Percentiles rank a stretch among this genome's conserved stretches.
Conservation (phyloP, 2,329 filamentous ascomycete species). For the Verticillium nonalfalfae region DNA sequence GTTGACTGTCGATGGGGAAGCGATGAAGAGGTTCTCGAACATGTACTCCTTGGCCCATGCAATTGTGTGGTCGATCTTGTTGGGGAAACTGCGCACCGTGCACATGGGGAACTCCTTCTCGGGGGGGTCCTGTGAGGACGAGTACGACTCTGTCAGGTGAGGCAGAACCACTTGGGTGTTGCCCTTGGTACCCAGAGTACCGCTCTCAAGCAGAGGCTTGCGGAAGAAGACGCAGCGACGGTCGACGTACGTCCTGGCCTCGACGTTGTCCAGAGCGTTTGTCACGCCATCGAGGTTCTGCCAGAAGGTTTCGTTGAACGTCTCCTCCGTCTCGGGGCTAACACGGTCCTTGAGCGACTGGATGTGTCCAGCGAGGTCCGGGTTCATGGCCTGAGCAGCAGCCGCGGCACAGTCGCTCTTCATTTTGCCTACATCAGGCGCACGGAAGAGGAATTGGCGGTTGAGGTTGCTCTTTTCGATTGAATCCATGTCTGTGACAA, state of each 20-base stretch:
- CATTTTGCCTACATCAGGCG: constrained; percentile 88
- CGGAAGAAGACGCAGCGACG: constrained; percentile 96
- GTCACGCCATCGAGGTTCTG: constrained; percentile 80
- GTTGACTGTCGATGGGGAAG: constrained; percentile 89
- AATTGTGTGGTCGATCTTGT: constrained; percentile 97
- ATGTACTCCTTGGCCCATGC: constrained; percentile 89
- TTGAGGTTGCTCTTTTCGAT: constrained; percentile 99
- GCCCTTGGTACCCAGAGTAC: constrained; percentile 96
- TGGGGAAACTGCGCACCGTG: constrained; percentile 93
- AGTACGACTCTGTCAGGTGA: constrained; percentile 91
- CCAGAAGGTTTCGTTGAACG: constrained; percentile 96
- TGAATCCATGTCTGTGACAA: constrained; percentile 94
- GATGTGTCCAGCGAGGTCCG: constrained; percentile 82
- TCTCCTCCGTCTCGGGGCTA: constrained; percentile 82
- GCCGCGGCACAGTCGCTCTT: constrained; percentile 93
- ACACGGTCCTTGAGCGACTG: constrained; percentile 82
- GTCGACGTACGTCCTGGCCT: constrained; percentile 94
- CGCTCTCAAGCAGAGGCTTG: constrained; percentile 92
- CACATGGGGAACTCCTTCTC: constrained; percentile 99
- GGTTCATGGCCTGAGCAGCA: constrained; percentile 94
- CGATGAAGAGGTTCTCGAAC: constrained; percentile 91
- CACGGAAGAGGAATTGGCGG: constrained; percentile 90
- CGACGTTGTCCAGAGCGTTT: constrained; percentile 95
- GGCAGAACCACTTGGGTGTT: constrained; percentile 96
- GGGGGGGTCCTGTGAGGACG: constrained; percentile 87